Conservation (phyloP, 768 basidiomycete genomes). For the Termitomyces sp. region DNA sequence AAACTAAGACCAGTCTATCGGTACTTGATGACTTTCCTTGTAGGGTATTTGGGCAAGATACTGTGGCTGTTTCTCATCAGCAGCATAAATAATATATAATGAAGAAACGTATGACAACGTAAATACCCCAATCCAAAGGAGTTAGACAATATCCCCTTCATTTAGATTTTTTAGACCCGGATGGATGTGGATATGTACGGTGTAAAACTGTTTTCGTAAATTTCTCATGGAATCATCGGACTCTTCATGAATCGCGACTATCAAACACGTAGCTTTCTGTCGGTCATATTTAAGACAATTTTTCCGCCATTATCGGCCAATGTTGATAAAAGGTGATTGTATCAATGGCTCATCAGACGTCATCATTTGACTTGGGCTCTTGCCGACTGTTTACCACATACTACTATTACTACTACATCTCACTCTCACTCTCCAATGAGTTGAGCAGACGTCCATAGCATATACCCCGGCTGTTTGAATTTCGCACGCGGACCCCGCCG, state of each 20-base stretch:
- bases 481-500: too few relatives aligned
- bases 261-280: not conserved
- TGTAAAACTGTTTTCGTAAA: not conserved
- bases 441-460: too few relatives aligned
- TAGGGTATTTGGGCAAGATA: slow-evolving; percentile 23
- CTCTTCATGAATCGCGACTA: not conserved
- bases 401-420: too few relatives aligned
- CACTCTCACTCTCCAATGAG: too few relatives aligned
- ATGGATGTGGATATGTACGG: too few relatives aligned
- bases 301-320: not conserved
- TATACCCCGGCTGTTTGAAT: too few relatives aligned
- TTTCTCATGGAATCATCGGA: not conserved
- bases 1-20: not conserved
- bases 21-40: not conserved
- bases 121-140: not conserved
- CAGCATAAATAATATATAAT: not conserved
- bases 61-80: slow-evolving; percentile 19
- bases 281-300: not conserved
- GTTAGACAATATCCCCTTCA: too few relatives aligned
- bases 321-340: not conserved
- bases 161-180: too few relatives aligned
- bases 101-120: not conserved
- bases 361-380: not conserved
- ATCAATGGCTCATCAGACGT: not conserved
- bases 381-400: too few relatives aligned